Evolutionary conservation across 192 early-diverging fungal species (phyloP), one percentile per base, ranked within the genome.

Genomic region (Gaertneriomyces sp.): DNA sequence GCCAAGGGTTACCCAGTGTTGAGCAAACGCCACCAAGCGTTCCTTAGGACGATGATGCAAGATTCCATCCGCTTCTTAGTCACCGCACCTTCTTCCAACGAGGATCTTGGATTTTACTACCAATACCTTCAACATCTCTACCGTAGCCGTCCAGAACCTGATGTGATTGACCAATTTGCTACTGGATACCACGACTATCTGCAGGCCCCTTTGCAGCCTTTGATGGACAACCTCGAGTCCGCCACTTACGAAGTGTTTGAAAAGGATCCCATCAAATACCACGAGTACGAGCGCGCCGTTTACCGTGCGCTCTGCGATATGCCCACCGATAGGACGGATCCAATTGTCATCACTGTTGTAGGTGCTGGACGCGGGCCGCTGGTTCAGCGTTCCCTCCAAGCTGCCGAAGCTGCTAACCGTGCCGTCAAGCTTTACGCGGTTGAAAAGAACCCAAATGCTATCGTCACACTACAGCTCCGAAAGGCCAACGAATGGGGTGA

Each of bases 201-300:
- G n/a, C 55, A 64, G 20, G 81, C 86, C 40, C 91, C 91, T 16
- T 74, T 95, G 16, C 77, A 93, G 83, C 97, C 97, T 9, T 78
- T 99, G 25, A 93, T 93, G 87, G 92, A 98, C 64, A 91, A 99
- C 65, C 80, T 99, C 41, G 94, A 93, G 52, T 90, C 91, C 7
- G 87, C 82, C 5, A 98, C 94, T 2, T 99, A 99, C 76, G 91
- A 94, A 76, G 91, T 91, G 0, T 99, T 98, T 79, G 97, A 98
- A 72, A 90, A 88, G 52, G 94, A 97, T 74, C 89, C 90, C 11
- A 84, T 93, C 45, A 99, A 99, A 72, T 99, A 99, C 77, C 78
- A 85, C 53, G 84, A 86, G 64, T 98, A 98, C 74, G 93, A 96
- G 71, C 67, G 80, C 66, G 91, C 79, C 64, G 38, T 45, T 10